These are phyloP conservation scores for Schrenkiella parvula DNA, from an alignment of 345 rosid species.

Conservation along the genomic window DNA sequence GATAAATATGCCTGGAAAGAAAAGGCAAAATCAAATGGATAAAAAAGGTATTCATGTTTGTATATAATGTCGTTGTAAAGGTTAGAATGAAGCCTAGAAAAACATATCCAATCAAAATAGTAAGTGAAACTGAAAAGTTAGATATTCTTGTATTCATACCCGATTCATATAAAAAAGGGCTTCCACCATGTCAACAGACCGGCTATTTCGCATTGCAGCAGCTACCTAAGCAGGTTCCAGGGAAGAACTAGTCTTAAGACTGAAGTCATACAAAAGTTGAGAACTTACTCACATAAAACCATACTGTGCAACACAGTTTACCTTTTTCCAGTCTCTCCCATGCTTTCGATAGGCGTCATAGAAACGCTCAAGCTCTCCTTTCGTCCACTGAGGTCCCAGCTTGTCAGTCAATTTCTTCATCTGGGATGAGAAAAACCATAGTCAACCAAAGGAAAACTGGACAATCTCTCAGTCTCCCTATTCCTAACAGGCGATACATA, in stretches of 20 bases:
- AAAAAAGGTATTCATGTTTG: background rate
- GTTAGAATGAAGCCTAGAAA: background rate
- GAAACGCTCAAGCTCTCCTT: slow-evolving; percentile 76
- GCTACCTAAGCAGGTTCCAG: slow-evolving; percentile 53
- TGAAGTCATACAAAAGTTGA: background rate
- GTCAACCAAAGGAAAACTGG: background rate
- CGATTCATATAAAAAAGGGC: slow-evolving; percentile 77
- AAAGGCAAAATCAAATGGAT: slow-evolving; percentile 1
- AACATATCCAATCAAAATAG: background rate
- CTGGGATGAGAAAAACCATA: slow-evolving; percentile 26
- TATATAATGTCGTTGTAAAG: background rate
- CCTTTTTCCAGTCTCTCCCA: slow-evolving; percentile 88
- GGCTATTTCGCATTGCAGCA: slow-evolving; percentile 44
- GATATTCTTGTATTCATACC: slow-evolving; percentile 37
- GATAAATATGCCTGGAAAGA: slow-evolving; percentile 82
- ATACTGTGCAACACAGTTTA: slow-evolving; percentile 9
- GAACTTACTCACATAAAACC: background rate
- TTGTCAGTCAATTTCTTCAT: slow-evolving; percentile 74
- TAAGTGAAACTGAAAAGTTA: background rate
- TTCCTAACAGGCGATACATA: background rate
- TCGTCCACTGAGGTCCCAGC: slow-evolving; percentile 91
- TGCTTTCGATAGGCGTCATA: slow-evolving; percentile 76
- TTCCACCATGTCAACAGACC: slow-evolving; percentile 87
- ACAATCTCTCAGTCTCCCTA: background rate
- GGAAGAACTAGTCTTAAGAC: background rate